A percentile compares a stretch with the other conserved stretches of the same genome.
phyloP scores from a whole-genome alignment of 176 grass and related monocot genomes.

The Aegilops tauschii region DNA sequence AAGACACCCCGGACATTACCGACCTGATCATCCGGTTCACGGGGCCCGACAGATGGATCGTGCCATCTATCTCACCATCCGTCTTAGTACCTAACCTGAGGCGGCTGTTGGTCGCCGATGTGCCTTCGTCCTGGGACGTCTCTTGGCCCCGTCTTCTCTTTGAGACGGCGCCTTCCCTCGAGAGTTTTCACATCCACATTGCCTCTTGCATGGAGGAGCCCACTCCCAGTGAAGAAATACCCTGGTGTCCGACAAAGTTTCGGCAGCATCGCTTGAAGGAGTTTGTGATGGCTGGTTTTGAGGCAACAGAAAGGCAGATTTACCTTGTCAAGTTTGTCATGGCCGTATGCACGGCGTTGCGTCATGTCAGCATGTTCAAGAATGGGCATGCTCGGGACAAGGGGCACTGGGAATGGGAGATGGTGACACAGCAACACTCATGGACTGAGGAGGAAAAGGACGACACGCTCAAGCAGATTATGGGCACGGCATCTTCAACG shows the following conservation, averaged over 20 bases:
- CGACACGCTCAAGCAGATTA: neutral
- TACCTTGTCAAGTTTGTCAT: slow-evolving; percentile 5
- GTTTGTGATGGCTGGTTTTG: slow-evolving; percentile 2
- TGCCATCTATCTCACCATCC: too few relatives aligned
- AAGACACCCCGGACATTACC: too few relatives aligned
- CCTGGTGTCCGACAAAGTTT: neutral
- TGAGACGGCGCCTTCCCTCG: neutral
- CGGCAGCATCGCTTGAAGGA: neutral
- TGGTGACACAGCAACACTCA: neutral
- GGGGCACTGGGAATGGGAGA: neutral
- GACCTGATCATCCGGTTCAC: too few relatives aligned
- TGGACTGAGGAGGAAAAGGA: neutral
- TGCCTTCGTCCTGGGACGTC: neutral
- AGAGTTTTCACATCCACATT: neutral
- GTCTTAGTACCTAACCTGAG: neutral
- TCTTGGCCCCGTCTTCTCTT: slow-evolving; percentile 9
- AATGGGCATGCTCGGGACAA: neutral
- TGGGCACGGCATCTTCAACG: neutral
- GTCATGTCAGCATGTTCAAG: neutral
- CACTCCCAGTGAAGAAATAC: neutral
- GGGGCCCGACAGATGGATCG: too few relatives aligned
- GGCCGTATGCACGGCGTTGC: neutral
- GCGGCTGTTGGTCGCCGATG: neutral
- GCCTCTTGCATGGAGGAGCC: neutral
- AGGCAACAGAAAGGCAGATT: neutral